Conservation (phyloP, 257 asterid species). For the Mentha longifolia region DNA sequence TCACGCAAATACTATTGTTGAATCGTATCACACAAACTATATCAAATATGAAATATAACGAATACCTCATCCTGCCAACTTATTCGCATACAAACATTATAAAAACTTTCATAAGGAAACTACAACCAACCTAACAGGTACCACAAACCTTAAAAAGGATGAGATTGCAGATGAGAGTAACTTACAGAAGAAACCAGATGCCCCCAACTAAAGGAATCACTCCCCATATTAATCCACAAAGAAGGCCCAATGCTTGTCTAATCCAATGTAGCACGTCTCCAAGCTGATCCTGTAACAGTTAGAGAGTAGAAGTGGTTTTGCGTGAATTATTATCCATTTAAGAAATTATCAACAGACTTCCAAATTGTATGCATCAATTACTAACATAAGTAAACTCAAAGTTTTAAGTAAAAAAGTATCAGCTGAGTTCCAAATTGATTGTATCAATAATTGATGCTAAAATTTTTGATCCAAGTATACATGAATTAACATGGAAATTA, state of each 20-base stretch:
- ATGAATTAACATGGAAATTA: conserved; percentile 1
- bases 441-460: conserved; percentile 10
- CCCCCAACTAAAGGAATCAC: conserved; percentile 95
- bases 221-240: conserved; percentile 91
- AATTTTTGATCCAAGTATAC: conserved; percentile 1
- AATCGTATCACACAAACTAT: neutral
- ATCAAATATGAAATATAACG: neutral
- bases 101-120: conserved; percentile 8
- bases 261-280: conserved; percentile 96
- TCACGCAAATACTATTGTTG: neutral
- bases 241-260: conserved; percentile 78
- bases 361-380: neutral
- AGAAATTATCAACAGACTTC: conserved; percentile 7
- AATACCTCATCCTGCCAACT: conserved; percentile 6
- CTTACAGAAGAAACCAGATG: conserved; percentile 85
- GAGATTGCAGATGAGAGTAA: conserved; percentile 25
- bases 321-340: conserved; percentile 3
- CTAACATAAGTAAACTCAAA: conserved; percentile 17
- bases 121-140: conserved; percentile 9
- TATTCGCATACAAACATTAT: neutral
- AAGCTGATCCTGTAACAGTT: conserved; percentile 77
- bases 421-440: conserved; percentile 8
- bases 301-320: conserved; percentile 26
- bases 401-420: neutral
- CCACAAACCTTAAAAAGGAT: conserved; percentile 19